Percentiles rank a stretch among this genome's conserved stretches.
Conservation (phyloP, 148 eudicot species). For the Camellia granthamiana region DNA sequence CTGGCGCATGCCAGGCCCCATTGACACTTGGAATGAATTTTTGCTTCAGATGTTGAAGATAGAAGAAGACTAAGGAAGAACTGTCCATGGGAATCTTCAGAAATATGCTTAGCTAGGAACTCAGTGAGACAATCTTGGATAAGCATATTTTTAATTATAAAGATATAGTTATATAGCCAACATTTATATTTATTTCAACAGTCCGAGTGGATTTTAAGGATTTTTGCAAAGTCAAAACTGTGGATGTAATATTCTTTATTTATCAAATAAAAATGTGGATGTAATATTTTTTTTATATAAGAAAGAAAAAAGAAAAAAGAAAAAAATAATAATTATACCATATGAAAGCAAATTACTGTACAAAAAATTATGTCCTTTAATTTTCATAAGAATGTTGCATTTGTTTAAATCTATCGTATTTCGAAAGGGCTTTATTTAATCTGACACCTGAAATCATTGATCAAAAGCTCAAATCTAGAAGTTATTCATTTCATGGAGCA, state of each 20-base stretch:
- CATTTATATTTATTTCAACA: not conserved
- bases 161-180: not conserved
- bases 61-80: slow-evolving; percentile 36
- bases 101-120: not conserved
- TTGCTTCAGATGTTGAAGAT: slow-evolving; percentile 46
- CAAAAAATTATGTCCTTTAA: not conserved
- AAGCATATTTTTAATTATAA: not conserved
- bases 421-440: not conserved
- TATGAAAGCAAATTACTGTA: slow-evolving; percentile 2
- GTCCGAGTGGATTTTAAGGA: not conserved
- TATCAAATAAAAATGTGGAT: not conserved
- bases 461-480: not conserved
- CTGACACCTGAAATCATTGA: not conserved
- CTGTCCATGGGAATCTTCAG: slow-evolving; percentile 6
- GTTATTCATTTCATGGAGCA: not conserved
- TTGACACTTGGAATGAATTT: slow-evolving; percentile 41
- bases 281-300: not conserved
- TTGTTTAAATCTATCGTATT: not conserved
- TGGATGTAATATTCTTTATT: not conserved
- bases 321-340: not conserved
- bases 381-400: not conserved
- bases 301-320: not conserved
- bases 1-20: slow-evolving; percentile 79
- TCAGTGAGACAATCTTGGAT: not conserved
- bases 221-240: not conserved